Base-by-base conservation (phyloP, 139 green algal species). In the Haematococcus lacustris region DNA sequence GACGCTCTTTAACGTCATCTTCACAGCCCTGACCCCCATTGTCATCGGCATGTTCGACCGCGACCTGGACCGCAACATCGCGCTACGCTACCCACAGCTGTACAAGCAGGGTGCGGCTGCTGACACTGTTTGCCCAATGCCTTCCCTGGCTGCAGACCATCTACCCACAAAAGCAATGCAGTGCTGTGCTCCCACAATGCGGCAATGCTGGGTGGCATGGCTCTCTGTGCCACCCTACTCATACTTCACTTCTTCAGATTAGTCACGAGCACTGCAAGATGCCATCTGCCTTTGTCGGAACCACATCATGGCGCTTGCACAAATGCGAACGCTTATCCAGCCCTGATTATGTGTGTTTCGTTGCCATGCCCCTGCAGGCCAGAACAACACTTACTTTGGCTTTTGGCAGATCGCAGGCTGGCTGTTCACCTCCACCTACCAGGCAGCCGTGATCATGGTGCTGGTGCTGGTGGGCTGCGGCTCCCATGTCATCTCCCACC, bases 1-100 rank as follows among this genome's bases (percentile, higher is more conserved):
- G 79, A 85, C 77, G 0, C 71, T 90, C 72, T 93, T 86, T 81
- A 93, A 93, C 77, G 83, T 93, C 26, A 66, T 89, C 35, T 93
- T 90, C 80, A 91, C 88, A 21, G 76, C 85, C 7, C 68, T 90
- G 7, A 85, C 82, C 34, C 83, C 84, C 25, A 70, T 90, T 30
- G 82, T 88, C 32, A 81, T 90, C 51, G 85, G 81, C 35, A 80
- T 88, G 38, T 85, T 93, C 73, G 88, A 93, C 66, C 72, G 80
- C 25, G 86, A 93, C 71, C 76, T 92, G 26, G 78, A 87, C 74
- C 83, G 80, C 30, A 57, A 78, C 1, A 78, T 77, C 33, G 76
- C 66, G 34, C 43, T 84, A 25, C 73, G 76, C 28, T 90, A 78
- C 73, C 85, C 85, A 2, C 63, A 38, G 33, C 72, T 89, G 28